phyloP scores from a whole-genome alignment of 2,329 filamentous ascomycete genomes.

The Xylariaceae sp. region DNA sequence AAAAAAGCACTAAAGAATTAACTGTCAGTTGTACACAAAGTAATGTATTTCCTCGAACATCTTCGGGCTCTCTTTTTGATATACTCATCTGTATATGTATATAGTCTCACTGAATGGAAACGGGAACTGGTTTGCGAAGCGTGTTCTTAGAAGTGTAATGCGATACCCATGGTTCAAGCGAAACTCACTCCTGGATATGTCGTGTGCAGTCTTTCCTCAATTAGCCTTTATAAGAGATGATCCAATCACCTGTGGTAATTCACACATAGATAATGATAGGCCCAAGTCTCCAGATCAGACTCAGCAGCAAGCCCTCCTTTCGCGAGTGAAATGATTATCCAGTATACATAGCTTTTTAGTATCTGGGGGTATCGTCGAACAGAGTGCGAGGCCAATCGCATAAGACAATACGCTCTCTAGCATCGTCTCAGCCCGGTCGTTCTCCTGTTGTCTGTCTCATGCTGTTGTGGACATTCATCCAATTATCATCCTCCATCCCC shows the following conservation, averaged over 20 bases:
- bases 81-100: neutral
- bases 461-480: neutral
- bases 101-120: neutral
- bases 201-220: neutral
- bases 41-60: neutral
- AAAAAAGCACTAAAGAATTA: neutral
- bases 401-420: neutral
- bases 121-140: constrained; percentile 1
- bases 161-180: constrained; percentile 13
- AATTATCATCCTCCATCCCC: neutral
- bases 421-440: neutral
- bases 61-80: neutral
- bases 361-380: constrained; percentile 9
- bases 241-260: neutral
- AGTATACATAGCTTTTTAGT: neutral
- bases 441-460: neutral
- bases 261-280: neutral
- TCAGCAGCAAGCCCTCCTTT: neutral
- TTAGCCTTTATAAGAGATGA: constrained; percentile 5
- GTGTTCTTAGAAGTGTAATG: constrained; percentile 6
- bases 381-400: neutral
- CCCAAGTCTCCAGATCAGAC: neutral
- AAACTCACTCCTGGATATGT: neutral
- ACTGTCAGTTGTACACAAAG: neutral
- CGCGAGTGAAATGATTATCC: neutral